A percentile compares a stretch with the other conserved stretches of the same genome.
These are phyloP conservation scores for Geranomyces variabilis DNA, from an alignment of 192 early-diverging fungal genomes.

Conservation along the genomic window DNA sequence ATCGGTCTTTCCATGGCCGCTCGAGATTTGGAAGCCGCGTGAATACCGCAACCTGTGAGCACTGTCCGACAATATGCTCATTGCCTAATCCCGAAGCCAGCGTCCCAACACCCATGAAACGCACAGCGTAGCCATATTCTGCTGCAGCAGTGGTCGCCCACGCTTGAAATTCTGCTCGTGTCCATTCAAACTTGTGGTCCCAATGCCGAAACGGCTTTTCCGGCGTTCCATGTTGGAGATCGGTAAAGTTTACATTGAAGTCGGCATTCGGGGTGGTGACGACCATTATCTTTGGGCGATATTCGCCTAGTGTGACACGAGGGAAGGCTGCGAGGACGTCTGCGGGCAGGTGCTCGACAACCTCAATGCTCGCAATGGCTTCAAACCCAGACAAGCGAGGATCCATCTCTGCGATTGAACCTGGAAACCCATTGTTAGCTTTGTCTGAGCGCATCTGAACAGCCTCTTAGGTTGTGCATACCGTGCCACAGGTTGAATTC, in stretches of 20 bases:
- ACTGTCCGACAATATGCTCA: constrained; percentile 45
- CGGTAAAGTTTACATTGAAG: constrained; percentile 86
- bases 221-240: constrained; percentile 72
- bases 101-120: constrained; percentile 67
- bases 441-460: no score
- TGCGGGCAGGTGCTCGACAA: constrained; percentile 82
- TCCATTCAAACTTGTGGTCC: constrained; percentile 98
- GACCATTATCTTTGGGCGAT: constrained; percentile 61
- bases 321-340: constrained; percentile 62
- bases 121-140: constrained; percentile 67
- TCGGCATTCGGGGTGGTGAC: constrained; percentile 77
- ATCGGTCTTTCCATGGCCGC: background rate
- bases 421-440: constrained; percentile 4
- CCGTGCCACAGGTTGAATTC: constrained; percentile 71
- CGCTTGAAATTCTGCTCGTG: constrained; percentile 75
- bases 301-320: constrained; percentile 61
- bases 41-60: constrained; percentile 80
- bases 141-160: constrained; percentile 63
- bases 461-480: background rate
- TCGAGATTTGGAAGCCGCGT: background rate
- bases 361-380: constrained; percentile 79
- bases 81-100: constrained; percentile 24
- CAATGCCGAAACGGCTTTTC: constrained; percentile 69
- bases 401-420: constrained; percentile 50
- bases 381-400: constrained; percentile 61